A percentile compares a stretch with the other conserved stretches of the same genome.
Conservation (phyloP, 1,284 basidiomycete species). For the Cystobasidium sp. region DNA sequence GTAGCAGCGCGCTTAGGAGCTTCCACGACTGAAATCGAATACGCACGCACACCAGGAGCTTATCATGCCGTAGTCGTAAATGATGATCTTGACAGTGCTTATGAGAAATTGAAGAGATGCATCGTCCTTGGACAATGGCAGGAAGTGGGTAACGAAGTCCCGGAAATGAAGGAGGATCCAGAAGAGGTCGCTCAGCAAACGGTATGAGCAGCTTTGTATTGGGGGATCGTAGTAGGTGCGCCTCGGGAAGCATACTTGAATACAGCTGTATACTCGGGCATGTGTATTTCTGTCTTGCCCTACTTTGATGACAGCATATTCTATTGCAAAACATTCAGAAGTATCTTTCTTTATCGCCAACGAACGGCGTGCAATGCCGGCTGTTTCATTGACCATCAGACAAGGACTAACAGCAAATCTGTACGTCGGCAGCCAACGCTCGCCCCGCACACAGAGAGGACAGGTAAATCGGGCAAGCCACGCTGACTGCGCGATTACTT, state of each 20-base stretch:
- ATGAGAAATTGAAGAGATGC: slow-evolving; percentile 67
- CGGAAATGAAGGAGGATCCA: slow-evolving; percentile 44
- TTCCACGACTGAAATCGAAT: slow-evolving; percentile 82
- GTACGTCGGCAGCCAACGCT: too few species aligned
- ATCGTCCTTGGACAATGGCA: slow-evolving; percentile 54
- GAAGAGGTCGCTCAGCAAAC: slow-evolving; percentile 26
- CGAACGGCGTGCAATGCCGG: too few species aligned
- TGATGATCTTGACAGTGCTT: slow-evolving; percentile 84
- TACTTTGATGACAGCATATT: too few species aligned
- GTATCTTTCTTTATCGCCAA: too few species aligned
- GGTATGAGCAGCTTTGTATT: neutral
- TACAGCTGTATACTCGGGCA: too few species aligned
- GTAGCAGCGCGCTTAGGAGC: slow-evolving; percentile 77
- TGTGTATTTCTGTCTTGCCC: too few species aligned
- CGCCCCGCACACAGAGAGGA: too few species aligned
- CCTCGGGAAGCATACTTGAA: neutral
- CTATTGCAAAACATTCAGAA: too few species aligned
- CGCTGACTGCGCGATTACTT: too few species aligned
- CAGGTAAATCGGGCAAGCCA: too few species aligned
- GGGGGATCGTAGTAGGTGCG: neutral
- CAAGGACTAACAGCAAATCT: too few species aligned
- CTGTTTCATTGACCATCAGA: too few species aligned
- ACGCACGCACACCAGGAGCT: slow-evolving; percentile 71
- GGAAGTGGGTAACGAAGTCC: slow-evolving; percentile 31
- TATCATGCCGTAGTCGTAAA: slow-evolving; percentile 91